Evolutionary conservation across 2,329 filamentous ascomycete genomes (phyloP).

Genomic region (Epichloe gansuensis): DNA sequence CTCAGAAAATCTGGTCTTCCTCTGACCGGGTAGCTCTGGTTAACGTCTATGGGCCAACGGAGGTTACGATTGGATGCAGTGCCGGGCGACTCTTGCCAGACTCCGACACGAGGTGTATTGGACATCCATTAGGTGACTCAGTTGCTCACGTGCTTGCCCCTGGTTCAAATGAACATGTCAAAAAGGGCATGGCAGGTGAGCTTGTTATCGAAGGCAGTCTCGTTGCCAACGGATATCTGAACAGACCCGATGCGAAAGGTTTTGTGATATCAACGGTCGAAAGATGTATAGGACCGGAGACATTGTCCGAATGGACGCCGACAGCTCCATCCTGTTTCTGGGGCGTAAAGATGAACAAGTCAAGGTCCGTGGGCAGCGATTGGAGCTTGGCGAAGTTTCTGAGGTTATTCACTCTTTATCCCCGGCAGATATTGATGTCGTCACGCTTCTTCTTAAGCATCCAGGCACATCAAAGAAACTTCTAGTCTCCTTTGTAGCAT

Average conservation of each 20-base stretch:
- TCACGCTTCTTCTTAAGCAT: neutral
- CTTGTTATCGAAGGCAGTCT: slow-evolving; percentile 33
- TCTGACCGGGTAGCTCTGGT: slow-evolving; percentile 5
- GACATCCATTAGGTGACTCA: slow-evolving; percentile 9
- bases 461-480: neutral
- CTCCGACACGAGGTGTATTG: slow-evolving; percentile 11
- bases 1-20: neutral
- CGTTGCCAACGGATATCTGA: slow-evolving; percentile 30
- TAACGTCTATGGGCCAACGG: slow-evolving; percentile 44
- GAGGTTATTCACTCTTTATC: neutral
- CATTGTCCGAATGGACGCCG: slow-evolving; percentile 10
- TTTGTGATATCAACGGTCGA: slow-evolving; percentile 4
- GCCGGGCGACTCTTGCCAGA: slow-evolving; percentile 4
- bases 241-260: slow-evolving; percentile 14
- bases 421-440: neutral
- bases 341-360: slow-evolving; percentile 8
- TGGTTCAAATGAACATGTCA: neutral
- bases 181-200: slow-evolving; percentile 23
- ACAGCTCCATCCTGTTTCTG: slow-evolving; percentile 8
- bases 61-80: slow-evolving; percentile 49
- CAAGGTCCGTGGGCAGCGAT: slow-evolving; percentile 9
- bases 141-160: slow-evolving; percentile 9
- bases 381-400: slow-evolving; percentile 7
- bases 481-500: neutral
- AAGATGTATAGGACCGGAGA: slow-evolving; percentile 10